Evolutionary conservation across 225 moss, liverwort and hornwort genomes (phyloP).

Genomic region (Sphagnum tenellum): DNA sequence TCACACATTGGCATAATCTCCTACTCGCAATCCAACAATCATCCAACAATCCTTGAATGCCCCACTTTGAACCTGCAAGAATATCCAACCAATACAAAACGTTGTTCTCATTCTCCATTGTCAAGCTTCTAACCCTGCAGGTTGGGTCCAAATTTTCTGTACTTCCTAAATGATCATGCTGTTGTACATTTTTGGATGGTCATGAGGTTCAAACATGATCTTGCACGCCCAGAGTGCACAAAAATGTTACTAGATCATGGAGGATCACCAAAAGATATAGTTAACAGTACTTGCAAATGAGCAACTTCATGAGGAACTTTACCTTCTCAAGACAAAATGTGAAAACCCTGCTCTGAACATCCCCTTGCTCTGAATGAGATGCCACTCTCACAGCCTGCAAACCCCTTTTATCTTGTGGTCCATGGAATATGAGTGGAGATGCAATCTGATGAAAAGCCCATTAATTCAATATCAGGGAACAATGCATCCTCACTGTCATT

Average conservation of each 20-base stretch:
- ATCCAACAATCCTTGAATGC: conserved; percentile 80
- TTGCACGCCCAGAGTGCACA: no score
- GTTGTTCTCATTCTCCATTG: neutral
- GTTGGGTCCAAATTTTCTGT: no score
- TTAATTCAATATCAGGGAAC: no score
- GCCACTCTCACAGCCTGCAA: conserved; percentile 66
- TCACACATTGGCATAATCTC: conserved; percentile 78
- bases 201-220: no score
- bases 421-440: conserved; percentile 68
- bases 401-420: conserved; percentile 55
- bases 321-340: conserved; percentile 85
- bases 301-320: conserved; percentile 3
- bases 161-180: no score
- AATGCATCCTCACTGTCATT: no score
- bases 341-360: conserved; percentile 31
- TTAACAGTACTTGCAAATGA: neutral
- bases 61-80: conserved; percentile 47
- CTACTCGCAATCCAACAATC: conserved; percentile 70
- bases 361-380: conserved; percentile 24
- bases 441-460: conserved; percentile 23
- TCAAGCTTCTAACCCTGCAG: no score
- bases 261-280: no score
- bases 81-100: no score
- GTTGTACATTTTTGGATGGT: no score
- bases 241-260: no score